Conservation (phyloP, 148 eudicot species). For the Fallopia convolvulus region DNA sequence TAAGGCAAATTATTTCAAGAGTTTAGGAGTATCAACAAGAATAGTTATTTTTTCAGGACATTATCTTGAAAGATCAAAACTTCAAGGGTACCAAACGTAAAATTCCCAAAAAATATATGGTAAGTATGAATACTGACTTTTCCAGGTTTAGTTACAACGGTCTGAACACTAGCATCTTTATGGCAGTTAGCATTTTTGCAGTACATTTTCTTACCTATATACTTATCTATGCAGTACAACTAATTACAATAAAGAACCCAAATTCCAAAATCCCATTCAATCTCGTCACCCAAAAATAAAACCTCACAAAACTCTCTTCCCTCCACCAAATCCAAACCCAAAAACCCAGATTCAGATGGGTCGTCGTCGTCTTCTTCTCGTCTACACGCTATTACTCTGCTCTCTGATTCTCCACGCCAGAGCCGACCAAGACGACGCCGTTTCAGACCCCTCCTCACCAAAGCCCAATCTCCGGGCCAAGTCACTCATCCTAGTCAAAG, state of each 20-base stretch:
- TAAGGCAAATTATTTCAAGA: no score
- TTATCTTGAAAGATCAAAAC: no score
- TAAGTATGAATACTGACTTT: background rate
- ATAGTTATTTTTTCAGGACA: no score
- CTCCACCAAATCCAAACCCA: background rate
- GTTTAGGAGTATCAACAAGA: no score
- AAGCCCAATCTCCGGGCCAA: slow-evolving; percentile 28
- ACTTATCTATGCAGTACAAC: background rate
- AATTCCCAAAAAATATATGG: no score
- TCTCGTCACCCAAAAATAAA: background rate
- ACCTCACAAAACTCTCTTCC: background rate
- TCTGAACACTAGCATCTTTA: background rate
- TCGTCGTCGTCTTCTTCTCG: background rate
- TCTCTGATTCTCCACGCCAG: slow-evolving; percentile 18
- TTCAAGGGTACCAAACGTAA: no score
- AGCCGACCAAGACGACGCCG: slow-evolving; percentile 16
- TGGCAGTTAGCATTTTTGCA: slow-evolving; percentile 4
- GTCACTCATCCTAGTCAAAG: slow-evolving; percentile 39
- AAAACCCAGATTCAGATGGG: background rate
- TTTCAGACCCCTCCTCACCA: background rate
- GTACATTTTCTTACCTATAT: background rate
- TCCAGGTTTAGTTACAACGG: background rate
- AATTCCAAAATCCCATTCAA: background rate
- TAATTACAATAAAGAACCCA: background rate
- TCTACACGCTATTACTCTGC: slow-evolving; percentile 15